phyloP scores from a whole-genome alignment of 2,329 filamentous ascomycete species.

The Aspergillus awamori region DNA sequence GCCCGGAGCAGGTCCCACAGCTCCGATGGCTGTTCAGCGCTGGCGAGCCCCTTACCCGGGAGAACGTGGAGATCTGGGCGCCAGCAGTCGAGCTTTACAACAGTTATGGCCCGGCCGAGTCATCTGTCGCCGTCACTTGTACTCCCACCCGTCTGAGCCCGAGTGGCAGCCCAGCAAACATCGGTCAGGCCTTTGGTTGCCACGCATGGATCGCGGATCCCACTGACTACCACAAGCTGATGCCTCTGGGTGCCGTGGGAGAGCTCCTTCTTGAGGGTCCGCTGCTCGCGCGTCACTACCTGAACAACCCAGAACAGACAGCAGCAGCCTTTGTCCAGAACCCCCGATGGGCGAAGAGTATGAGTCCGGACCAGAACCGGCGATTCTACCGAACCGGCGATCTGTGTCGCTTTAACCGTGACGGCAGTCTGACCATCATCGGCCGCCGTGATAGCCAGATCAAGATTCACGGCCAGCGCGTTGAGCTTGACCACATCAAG shows the following conservation, averaged over 20 bases:
- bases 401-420: not conserved
- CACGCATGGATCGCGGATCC: conserved; percentile 33
- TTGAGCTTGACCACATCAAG: conserved; percentile 8
- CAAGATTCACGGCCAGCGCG: conserved; percentile 9
- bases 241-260: conserved; percentile 37
- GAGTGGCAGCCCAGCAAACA: conserved; percentile 12
- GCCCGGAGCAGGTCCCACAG: conserved; percentile 30
- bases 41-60: conserved; percentile 31
- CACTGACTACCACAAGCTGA: conserved; percentile 25
- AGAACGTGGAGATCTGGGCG: not conserved
- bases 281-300: conserved; percentile 38
- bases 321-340: conserved; percentile 25
- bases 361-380: not conserved
- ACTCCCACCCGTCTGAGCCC: not conserved
- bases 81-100: not conserved
- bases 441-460: conserved; percentile 4
- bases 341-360: not conserved
- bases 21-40: conserved; percentile 30
- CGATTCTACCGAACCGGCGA: conserved; percentile 4
- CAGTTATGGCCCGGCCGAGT: conserved; percentile 27
- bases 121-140: conserved; percentile 13
- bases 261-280: conserved; percentile 40
- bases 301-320: conserved; percentile 36
- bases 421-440: not conserved
- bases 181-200: conserved; percentile 10